Evolutionary conservation across 1,139 yeast species (phyloP).

Genomic region (Arxiozyma telluris): DNA sequence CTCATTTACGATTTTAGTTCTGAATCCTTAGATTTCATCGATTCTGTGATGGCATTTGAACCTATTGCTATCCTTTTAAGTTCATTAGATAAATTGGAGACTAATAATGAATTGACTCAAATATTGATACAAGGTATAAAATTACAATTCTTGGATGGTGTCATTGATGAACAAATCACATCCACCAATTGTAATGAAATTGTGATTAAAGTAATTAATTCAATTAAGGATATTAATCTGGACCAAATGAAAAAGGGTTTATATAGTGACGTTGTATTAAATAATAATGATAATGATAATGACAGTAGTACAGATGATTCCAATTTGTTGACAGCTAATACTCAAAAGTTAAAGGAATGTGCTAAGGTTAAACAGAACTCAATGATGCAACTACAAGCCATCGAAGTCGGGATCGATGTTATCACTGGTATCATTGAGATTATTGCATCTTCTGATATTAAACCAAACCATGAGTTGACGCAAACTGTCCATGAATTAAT

Average conservation of each 20-base stretch:
- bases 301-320: not conserved
- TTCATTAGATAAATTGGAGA: conserved; percentile 19
- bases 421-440: conserved; percentile 66
- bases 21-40: conserved; percentile 52
- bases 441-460: conserved; percentile 29
- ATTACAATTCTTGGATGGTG: conserved; percentile 46
- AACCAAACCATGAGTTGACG: conserved; percentile 24
- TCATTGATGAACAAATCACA: conserved; percentile 13
- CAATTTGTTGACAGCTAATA: conserved; percentile 22
- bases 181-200: conserved; percentile 23
- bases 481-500: conserved; percentile 32
- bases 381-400: conserved; percentile 47
- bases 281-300: conserved; percentile 2
- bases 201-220: conserved; percentile 28
- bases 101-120: conserved; percentile 38
- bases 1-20: conserved; percentile 59
- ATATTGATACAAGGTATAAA: conserved; percentile 52
- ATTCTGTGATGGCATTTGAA: conserved; percentile 26
- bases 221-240: conserved; percentile 36
- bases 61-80: conserved; percentile 23
- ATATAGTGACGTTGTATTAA: not conserved
- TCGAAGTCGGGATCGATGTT: conserved; percentile 66
- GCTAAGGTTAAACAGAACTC: conserved; percentile 39
- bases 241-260: conserved; percentile 23
- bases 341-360: conserved; percentile 34